phyloP scores from a whole-genome alignment of 2,329 filamentous ascomycete genomes.

The Colletotrichum spinosum region DNA sequence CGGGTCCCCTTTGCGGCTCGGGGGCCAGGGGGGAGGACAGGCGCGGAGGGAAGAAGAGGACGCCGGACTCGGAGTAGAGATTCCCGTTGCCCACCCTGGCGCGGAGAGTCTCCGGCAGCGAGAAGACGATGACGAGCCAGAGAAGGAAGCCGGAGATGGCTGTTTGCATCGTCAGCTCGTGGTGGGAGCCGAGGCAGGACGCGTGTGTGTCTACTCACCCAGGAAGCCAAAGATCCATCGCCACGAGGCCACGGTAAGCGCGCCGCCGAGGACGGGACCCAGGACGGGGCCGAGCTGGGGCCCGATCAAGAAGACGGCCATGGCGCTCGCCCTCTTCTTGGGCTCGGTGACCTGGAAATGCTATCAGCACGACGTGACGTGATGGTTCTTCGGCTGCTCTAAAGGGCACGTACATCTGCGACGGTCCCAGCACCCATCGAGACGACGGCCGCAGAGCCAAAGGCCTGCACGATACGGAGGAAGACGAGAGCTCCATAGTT shows the following conservation, averaged over 20 bases:
- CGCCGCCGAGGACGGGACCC: conserved; percentile 56
- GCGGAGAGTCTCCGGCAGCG: conserved; percentile 59
- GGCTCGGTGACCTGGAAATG: conserved; percentile 46
- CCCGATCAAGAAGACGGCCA: conserved; percentile 56
- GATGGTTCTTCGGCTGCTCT: neutral
- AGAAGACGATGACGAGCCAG: conserved; percentile 45
- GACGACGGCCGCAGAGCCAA: conserved; percentile 55
- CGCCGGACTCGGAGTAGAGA: conserved; percentile 38
- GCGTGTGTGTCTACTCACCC: conserved; percentile 28
- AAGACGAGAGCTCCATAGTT: conserved; percentile 52
- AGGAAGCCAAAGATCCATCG: conserved; percentile 58
- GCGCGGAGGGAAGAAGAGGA: conserved; percentile 40
- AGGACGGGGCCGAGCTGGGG: conserved; percentile 57
- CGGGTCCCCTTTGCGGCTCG: conserved; percentile 41
- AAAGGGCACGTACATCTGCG: conserved; percentile 45
- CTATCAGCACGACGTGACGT: neutral
- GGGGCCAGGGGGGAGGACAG: conserved; percentile 41
- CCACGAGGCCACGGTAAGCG: conserved; percentile 51
- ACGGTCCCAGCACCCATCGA: conserved; percentile 57
- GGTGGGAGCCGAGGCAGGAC: neutral
- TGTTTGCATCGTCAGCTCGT: conserved; percentile 26
- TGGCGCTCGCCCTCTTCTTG: conserved; percentile 50
- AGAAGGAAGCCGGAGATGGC: conserved; percentile 47
- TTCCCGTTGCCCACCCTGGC: conserved; percentile 56
- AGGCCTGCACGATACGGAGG: conserved; percentile 54